Evolutionary conservation across 345 rosid genomes (phyloP), one percentile per base, ranked within the genome.

Genomic region (Syzygium aqueum): DNA sequence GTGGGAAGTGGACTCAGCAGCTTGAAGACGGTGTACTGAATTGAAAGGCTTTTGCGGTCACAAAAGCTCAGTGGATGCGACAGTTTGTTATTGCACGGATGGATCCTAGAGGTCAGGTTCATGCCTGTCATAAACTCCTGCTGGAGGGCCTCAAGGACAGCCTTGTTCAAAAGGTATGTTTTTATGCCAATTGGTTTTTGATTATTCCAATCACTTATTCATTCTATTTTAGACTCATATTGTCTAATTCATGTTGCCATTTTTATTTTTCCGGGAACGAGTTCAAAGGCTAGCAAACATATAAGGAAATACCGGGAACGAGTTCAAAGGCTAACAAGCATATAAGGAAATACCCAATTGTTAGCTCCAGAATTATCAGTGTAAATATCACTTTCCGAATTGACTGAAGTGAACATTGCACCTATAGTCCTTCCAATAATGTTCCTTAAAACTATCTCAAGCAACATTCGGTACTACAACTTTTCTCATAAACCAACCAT

Each of bases 41-140:
- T 82, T 78, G 16, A 82, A 82, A 22, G 88, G 88, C 17, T 85
- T 87, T 21, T 87, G 88, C 12, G 88, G 88, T 17, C 52, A 86
- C 46, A 65, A 86, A 52, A 27, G 51, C 49, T 53, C 85, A 14
- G 33, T 40, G 53, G 46, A 63, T 63, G 27, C 51, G 23, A 85
- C 82, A 17, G 63, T 78, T 19, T 52, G 87, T 27, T 73, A 73
- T 84, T 86, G 87, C 46, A 46, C n/a, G 10, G 77, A 63, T 28
- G 77, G 77, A 13, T 63, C 77, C 77, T 63, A 23, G 77, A 22
- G n/a, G 30, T 23, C 30, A 12, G 30, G n/a, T 28, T 23, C n/a
- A 23, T 3, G 21, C 3, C 30, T 23, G n/a, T 28, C 77, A 28
- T 63, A 4, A 43, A 43, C 46, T 43, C 46, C 7, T 43, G 46